Evolutionary conservation across 768 basidiomycete species (phyloP).

Genomic region (Termitomyces sp.): DNA sequence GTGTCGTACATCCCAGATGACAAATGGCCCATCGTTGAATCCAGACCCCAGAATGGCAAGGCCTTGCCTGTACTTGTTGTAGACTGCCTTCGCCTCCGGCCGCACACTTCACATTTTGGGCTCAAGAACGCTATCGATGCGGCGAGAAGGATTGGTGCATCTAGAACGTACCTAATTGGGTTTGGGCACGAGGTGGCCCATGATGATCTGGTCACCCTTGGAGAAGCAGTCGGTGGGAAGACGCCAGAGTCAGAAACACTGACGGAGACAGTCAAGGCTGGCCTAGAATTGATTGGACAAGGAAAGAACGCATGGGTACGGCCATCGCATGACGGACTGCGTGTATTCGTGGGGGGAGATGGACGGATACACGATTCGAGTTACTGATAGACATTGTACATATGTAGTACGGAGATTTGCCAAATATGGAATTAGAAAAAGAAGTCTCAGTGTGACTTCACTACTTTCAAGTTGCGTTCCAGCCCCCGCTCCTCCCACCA

Average conservation of each 20-base stretch:
- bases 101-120: constrained; percentile 80
- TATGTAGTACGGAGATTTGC: not conserved
- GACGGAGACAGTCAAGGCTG: constrained; percentile 33
- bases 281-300: constrained; percentile 44
- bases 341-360: constrained; percentile 42
- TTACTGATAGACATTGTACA: constrained; percentile 25
- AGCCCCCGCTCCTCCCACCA: constrained; percentile 5
- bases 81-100: constrained; percentile 66
- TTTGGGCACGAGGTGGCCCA: constrained; percentile 78
- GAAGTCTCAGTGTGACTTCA: constrained; percentile 14
- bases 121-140: constrained; percentile 56
- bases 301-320: constrained; percentile 57
- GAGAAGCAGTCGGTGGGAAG: constrained; percentile 43
- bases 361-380: constrained; percentile 49
- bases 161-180: constrained; percentile 68
- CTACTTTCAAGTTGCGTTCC: not conserved
- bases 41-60: constrained; percentile 12
- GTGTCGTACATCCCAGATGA: constrained; percentile 76
- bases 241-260: constrained; percentile 24
- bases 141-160: constrained; percentile 54
- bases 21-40: constrained; percentile 53
- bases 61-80: constrained; percentile 61
- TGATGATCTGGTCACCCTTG: constrained; percentile 70
- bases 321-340: constrained; percentile 74
- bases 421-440: constrained; percentile 2